Conservation (phyloP, 352 stramenopile species). For the Thalassiosira exigua region DNA sequence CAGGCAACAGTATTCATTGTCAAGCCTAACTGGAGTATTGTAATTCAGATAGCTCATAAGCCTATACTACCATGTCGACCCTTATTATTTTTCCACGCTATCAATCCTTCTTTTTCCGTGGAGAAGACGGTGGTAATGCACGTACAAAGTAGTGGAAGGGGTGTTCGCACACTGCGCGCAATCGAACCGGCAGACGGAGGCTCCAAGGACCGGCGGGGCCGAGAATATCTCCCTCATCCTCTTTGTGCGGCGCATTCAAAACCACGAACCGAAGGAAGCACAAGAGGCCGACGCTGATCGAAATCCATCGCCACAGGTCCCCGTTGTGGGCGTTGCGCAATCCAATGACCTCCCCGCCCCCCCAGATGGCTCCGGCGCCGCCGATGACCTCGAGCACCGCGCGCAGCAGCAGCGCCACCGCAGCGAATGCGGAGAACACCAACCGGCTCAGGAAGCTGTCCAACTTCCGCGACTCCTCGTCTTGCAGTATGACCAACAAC, state of each 20-base stretch:
- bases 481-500: constrained; percentile 46
- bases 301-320: constrained; percentile 48
- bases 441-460: constrained; percentile 33
- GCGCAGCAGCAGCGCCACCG: constrained; percentile 39
- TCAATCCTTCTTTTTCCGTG: constrained; percentile 23
- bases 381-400: constrained; percentile 47
- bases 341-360: constrained; percentile 30
- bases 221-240: constrained; percentile 51
- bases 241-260: constrained; percentile 34
- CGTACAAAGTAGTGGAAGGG: constrained; percentile 58
- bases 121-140: constrained; percentile 24
- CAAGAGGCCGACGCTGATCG: constrained; percentile 29
- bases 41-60: no score
- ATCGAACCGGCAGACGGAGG: constrained; percentile 32
- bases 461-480: constrained; percentile 36
- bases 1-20: no score
- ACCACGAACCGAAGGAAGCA: constrained; percentile 46
- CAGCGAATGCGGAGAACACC: constrained; percentile 37
- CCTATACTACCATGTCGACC: no score
- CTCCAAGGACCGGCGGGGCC: constrained; percentile 43
- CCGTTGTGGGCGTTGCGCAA: constrained; percentile 35
- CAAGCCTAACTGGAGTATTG: no score
- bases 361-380: constrained; percentile 49
- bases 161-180: constrained; percentile 44
- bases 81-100: no score